Evolutionary conservation across 169 alveolate species (phyloP).

Genomic region (Cryptosporidium baileyi): DNA sequence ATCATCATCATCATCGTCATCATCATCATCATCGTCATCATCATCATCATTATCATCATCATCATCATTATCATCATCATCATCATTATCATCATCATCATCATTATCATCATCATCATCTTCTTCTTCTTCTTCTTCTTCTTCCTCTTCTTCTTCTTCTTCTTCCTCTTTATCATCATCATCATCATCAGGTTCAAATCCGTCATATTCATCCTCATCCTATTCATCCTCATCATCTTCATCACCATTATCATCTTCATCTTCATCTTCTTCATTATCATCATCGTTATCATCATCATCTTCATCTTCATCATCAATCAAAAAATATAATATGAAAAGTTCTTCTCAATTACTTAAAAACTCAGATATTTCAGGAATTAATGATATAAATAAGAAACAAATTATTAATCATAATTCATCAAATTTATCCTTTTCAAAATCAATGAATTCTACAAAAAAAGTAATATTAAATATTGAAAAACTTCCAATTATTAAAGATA

Average conservation of each 20-base stretch:
- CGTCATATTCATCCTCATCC: conserved; percentile 10
- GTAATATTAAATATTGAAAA: neutral
- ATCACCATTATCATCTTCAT: conserved; percentile 3
- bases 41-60: neutral
- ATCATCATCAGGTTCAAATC: neutral
- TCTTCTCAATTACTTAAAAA: too few species aligned
- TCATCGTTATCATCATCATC: neutral
- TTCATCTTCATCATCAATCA: neutral
- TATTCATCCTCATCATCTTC: neutral
- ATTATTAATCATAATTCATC: too few species aligned
- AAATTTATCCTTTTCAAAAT: too few species aligned
- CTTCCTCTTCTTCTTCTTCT: neutral
- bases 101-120: neutral
- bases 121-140: neutral
- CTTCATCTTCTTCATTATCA: neutral
- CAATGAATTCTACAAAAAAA: neutral
- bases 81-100: neutral
- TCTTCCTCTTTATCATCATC: neutral
- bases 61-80: neutral
- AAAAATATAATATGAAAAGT: neutral
- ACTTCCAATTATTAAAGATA: conserved; percentile 11
- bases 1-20: too few species aligned
- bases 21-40: neutral
- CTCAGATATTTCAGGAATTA: neutral
- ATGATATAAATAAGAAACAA: too few species aligned